phyloP scores from a whole-genome alignment of 352 stramenopile genomes.

The Phytophthora sansomeana region DNA sequence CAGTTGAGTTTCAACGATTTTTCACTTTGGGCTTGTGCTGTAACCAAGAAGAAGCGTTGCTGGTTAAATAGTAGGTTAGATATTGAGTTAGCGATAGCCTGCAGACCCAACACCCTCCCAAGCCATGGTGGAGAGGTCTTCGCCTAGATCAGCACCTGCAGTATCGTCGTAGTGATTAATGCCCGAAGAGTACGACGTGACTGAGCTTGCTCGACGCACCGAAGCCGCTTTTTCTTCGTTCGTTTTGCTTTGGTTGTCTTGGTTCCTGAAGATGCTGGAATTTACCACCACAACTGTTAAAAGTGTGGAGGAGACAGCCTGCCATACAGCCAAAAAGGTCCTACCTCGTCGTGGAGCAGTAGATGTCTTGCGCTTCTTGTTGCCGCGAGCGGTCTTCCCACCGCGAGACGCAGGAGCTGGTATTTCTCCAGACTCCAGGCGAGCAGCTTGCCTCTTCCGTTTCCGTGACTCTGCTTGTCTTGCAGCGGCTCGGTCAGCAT shows the following conservation, averaged over 20 bases:
- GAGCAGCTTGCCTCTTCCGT: slow-evolving; percentile 45
- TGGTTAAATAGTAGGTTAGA: slow-evolving; percentile 33
- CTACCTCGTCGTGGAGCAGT: slow-evolving; percentile 40
- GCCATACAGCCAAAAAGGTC: neutral
- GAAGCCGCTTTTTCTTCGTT: slow-evolving; percentile 26
- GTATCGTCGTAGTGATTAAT: slow-evolving; percentile 75
- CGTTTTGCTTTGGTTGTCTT: slow-evolving; percentile 40
- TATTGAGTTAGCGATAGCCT: slow-evolving; percentile 58
- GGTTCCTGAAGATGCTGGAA: slow-evolving; percentile 19
- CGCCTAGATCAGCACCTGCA: slow-evolving; percentile 49
- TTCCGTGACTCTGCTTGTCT: slow-evolving; percentile 58
- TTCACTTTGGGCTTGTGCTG: too few species aligned
- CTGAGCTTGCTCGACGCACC: slow-evolving; percentile 46
- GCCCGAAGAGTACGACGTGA: slow-evolving; percentile 25
- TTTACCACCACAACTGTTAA: neutral
- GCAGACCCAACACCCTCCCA: slow-evolving; percentile 79
- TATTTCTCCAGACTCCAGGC: slow-evolving; percentile 11
- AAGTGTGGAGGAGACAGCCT: neutral
- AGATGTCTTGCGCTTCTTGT: slow-evolving; percentile 39
- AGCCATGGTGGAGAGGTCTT: slow-evolving; percentile 69
- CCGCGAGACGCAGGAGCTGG: slow-evolving; percentile 2
- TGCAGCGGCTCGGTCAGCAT: slow-evolving; percentile 56
- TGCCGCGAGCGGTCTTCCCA: slow-evolving; percentile 26
- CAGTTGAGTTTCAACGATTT: too few species aligned
- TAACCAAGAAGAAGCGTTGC: neutral